phyloP scores from a whole-genome alignment of 2,329 filamentous ascomycete species.

The Talaromyces sp. region DNA sequence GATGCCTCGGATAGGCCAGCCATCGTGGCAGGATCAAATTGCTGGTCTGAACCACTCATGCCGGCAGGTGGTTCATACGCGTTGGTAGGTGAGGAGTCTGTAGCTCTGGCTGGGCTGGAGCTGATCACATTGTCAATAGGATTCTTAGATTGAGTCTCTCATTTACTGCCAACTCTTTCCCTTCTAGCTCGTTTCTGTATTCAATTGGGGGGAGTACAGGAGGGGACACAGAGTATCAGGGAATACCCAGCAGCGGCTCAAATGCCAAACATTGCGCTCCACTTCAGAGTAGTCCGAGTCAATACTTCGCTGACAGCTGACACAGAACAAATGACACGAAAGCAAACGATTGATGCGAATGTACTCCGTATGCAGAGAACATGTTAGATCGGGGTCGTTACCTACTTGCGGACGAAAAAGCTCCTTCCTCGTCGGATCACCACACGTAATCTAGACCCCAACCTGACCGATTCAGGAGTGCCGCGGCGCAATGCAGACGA shows the following conservation, averaged over 20 bases:
- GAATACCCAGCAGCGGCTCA: not conserved
- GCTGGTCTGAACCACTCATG: conserved; percentile 31
- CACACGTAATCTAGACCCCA: conserved; percentile 31
- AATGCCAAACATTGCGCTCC: not conserved
- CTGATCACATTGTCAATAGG: conserved; percentile 4
- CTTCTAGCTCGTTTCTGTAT: not conserved
- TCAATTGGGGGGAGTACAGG: not conserved
- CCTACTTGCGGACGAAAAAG: conserved; percentile 35
- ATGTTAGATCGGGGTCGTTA: conserved; percentile 11
- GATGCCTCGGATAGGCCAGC: conserved; percentile 36
- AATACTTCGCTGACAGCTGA: not conserved
- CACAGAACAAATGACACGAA: not conserved
- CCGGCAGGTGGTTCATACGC: conserved; percentile 10
- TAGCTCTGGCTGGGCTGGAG: conserved; percentile 11
- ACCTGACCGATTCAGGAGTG: conserved; percentile 20
- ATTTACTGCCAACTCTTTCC: not conserved
- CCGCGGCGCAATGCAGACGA: conserved; percentile 15
- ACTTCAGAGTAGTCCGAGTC: not conserved
- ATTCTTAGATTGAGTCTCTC: not conserved
- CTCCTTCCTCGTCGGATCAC: conserved; percentile 36
- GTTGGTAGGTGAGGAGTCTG: conserved; percentile 6
- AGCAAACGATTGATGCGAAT: not conserved
- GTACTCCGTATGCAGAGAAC: not conserved
- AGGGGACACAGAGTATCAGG: not conserved
- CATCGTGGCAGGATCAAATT: conserved; percentile 39